Percentiles rank a stretch among this genome's conserved stretches.
Conservation (phyloP, 768 basidiomycete genomes). For the Terana coerulea region DNA sequence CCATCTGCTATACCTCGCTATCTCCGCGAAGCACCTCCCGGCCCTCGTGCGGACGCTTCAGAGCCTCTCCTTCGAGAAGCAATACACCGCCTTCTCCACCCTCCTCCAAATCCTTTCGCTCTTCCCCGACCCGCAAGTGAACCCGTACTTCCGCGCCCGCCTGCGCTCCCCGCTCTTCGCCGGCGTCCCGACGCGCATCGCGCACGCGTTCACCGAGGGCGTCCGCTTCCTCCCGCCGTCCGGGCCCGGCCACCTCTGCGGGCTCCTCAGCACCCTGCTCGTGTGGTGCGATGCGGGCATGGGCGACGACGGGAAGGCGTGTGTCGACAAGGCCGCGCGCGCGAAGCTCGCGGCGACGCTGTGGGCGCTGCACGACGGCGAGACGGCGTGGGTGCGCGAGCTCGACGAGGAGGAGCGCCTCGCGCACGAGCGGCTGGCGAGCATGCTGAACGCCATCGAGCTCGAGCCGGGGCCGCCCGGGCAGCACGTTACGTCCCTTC, state of each 20-base stretch:
- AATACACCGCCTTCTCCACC: background rate
- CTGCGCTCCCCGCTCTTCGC: background rate
- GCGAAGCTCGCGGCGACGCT: background rate
- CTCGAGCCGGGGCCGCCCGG: background rate
- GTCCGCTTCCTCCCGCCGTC: background rate
- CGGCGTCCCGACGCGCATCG: background rate
- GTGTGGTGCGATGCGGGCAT: background rate
- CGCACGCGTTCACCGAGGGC: background rate
- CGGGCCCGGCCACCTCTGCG: background rate
- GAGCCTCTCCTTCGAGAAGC: background rate
- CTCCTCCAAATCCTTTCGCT: slow-evolving; percentile 4
- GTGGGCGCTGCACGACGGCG: too few species aligned
- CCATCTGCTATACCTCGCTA: background rate
- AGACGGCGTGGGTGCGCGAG: background rate
- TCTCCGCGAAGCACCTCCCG: background rate
- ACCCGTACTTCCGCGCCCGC: slow-evolving; percentile 1
- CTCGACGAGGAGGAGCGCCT: background rate
- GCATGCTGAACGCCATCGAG: background rate
- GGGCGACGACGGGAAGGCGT: background rate
- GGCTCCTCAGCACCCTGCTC: background rate
- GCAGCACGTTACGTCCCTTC: background rate
- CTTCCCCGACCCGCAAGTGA: background rate
- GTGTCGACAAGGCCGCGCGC: background rate
- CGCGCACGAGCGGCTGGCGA: background rate
- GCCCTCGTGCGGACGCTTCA: background rate